phyloP scores from a whole-genome alignment of 225 moss, liverwort and hornwort species.

The Straminergon stramineum region DNA sequence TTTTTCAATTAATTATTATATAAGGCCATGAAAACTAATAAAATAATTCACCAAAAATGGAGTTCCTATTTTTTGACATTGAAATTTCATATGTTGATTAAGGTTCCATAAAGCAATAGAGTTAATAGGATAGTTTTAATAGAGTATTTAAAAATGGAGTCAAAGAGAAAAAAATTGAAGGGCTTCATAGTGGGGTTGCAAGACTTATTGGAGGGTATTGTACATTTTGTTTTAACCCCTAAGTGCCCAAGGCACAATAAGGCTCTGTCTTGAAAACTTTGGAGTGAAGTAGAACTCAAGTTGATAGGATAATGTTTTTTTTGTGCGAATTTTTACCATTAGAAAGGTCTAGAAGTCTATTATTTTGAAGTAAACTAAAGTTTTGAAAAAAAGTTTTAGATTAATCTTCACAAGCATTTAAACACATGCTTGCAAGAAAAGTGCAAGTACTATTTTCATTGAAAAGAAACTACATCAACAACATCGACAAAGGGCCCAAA shows the following conservation, averaged over 20 bases:
- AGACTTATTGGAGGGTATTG: no score
- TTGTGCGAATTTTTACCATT: not conserved
- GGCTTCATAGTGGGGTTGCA: no score
- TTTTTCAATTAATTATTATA: no score
- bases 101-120: no score
- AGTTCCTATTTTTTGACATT: no score
- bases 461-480: not conserved
- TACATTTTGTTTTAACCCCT: not conserved
- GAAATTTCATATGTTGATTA: no score
- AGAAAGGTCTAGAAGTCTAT: not conserved
- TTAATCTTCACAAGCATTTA: not conserved
- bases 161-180: no score
- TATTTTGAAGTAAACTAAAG: not conserved
- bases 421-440: not conserved
- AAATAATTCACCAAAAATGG: no score
- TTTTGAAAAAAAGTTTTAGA: not conserved
- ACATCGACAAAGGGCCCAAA: fast-evolving
- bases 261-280: not conserved
- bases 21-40: no score
- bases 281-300: not conserved
- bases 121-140: no score
- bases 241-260: not conserved
- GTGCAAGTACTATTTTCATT: fast-evolving
- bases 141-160: no score
- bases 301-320: not conserved